Evolutionary conservation across 495 filamentous ascomycete genomes (phyloP), one percentile per base, ranked within the genome.

Genomic region (Aspergillus asperescens): DNA sequence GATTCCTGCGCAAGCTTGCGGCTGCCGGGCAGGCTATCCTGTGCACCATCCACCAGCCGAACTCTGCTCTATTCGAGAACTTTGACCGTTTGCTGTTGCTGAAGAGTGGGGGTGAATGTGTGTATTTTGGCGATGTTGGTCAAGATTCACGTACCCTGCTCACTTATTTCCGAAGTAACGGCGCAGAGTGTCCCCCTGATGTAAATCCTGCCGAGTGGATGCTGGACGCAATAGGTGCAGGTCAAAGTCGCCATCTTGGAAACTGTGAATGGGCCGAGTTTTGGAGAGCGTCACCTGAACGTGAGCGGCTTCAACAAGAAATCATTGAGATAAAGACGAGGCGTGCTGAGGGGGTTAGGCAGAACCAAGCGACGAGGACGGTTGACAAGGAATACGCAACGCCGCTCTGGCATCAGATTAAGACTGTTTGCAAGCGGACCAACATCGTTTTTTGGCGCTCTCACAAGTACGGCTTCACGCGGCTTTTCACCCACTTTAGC

Each of bases 121-220:
- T 85, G 48, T 93, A 90, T 64, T 85, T 85, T 61, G 88, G 88
- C 10, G 74, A 80, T 24, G 71, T 84, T 27, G 81, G 81, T 5
- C 65, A 78, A 18, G 77, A 81, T 51, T 76, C 73, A 13, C 60
- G 68, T 7, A 68, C 63, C 58, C 72, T 56, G 67, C 82, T 59
- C 75, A 74, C 66, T 84, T 94, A 95, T 67, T 95, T 95, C 58
- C 79, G 83, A 59, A 76, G 80, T 41, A 84, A 90, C 60, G 85
- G 88, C 23, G 88, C 86, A 6, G 72, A 79, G 13, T 96, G 90
- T 65, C 87, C 87, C 0, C 52, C 72, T 5, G 81, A 84, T n/a
- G 83, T 85, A 8, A 97, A 79, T 50, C 90, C 90, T 15, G 92
- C 92, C 7, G 92, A 96, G 62, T 91, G 87, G 81, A 95, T 96